Conservation (phyloP, 495 filamentous ascomycete genomes). For the Podospora didyma region DNA sequence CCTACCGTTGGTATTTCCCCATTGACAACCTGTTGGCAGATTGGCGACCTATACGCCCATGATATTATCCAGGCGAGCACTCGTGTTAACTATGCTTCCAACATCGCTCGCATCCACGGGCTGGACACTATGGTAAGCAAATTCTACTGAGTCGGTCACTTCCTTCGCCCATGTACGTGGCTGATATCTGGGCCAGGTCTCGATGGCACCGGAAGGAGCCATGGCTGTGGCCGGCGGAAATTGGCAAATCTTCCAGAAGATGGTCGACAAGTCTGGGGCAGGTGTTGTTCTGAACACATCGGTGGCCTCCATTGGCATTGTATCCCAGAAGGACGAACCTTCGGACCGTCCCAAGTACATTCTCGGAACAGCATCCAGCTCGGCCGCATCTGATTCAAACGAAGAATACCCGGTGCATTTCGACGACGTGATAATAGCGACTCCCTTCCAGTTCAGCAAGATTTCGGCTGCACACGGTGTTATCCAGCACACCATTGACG, state of each 20-base stretch:
- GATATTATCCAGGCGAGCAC: constrained; percentile 93
- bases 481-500: constrained; percentile 53
- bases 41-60: constrained; percentile 62
- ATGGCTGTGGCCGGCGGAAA: constrained; percentile 81
- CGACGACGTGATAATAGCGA: constrained; percentile 78
- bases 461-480: constrained; percentile 46
- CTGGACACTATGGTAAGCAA: constrained; percentile 83
- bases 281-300: constrained; percentile 63
- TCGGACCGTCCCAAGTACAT: constrained; percentile 42
- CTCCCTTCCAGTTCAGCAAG: constrained; percentile 66
- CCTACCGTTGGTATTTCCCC: neutral
- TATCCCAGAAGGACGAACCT: constrained; percentile 16
- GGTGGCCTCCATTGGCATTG: constrained; percentile 56
- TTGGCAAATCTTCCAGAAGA: constrained; percentile 87
- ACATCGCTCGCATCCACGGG: constrained; percentile 79
- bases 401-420: constrained; percentile 46
- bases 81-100: constrained; percentile 93
- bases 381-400: constrained; percentile 16
- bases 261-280: constrained; percentile 63
- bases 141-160: neutral
- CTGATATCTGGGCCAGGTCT: constrained; percentile 28
- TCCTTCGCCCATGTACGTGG: too few relatives aligned
- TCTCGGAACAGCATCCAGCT: constrained; percentile 40
- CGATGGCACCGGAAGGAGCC: constrained; percentile 82
- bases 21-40: constrained; percentile 27